Evolutionary conservation across 2,329 filamentous ascomycete species (phyloP).

Genomic region (Fusarium tuaranense): DNA sequence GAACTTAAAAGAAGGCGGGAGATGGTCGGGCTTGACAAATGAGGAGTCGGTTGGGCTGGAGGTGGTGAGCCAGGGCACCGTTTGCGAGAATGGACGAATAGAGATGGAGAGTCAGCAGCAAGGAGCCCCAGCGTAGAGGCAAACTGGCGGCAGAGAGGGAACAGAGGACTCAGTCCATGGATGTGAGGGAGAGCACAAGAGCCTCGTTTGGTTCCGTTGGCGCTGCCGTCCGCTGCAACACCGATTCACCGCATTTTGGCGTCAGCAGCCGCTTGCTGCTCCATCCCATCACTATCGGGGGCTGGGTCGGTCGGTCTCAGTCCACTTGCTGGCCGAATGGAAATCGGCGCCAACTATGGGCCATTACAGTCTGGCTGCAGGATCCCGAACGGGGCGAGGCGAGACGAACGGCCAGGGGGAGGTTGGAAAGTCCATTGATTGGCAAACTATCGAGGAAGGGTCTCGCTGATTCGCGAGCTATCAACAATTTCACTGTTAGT

Average conservation of each 20-base stretch:
- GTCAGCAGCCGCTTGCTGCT: constrained; percentile 31
- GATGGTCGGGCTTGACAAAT: constrained; percentile 33
- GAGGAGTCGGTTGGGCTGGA: constrained; percentile 34
- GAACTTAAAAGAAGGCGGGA: constrained; percentile 38
- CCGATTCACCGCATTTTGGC: constrained; percentile 48
- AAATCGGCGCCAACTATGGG: constrained; percentile 24
- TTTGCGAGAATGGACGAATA: constrained; percentile 40
- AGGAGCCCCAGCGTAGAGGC: constrained; percentile 25
- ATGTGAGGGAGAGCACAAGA: constrained; percentile 25
- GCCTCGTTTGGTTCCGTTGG: constrained; percentile 35
- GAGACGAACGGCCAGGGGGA: constrained; percentile 38
- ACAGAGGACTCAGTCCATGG: constrained; percentile 5
- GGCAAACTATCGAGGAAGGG: constrained; percentile 11
- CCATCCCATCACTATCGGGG: constrained; percentile 34
- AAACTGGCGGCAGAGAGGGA: constrained; percentile 24
- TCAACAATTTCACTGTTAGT: not conserved
- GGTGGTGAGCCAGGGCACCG: constrained; percentile 36
- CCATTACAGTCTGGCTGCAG: constrained; percentile 44
- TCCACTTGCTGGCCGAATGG: constrained; percentile 34
- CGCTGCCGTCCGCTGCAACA: constrained; percentile 28
- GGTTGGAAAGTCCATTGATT: constrained; percentile 22
- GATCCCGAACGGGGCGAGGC: constrained; percentile 33
- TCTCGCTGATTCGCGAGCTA: not conserved
- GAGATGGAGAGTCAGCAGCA: constrained; percentile 24
- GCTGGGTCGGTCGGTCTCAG: constrained; percentile 28